Conservation (phyloP, 2,329 filamentous ascomycete species). For the Madurella mycetomatis region DNA sequence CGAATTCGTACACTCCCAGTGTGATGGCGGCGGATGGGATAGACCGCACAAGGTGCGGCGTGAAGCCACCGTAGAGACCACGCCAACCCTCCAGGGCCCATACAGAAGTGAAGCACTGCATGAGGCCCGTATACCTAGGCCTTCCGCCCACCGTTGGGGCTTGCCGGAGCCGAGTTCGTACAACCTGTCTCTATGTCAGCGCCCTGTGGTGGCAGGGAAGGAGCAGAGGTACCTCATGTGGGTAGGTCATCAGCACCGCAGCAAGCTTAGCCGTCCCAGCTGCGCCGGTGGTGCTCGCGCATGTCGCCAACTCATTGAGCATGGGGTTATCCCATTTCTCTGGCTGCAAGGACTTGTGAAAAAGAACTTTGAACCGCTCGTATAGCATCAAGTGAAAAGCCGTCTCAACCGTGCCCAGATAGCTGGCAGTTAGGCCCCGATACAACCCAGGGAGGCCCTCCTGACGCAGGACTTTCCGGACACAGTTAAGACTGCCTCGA, state of each 20-base stretch:
- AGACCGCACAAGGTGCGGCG: background rate
- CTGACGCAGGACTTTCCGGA: background rate
- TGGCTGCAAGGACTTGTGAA: background rate
- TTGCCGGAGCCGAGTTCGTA: background rate
- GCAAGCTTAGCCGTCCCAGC: background rate
- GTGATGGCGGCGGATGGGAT: background rate
- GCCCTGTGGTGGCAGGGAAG: background rate
- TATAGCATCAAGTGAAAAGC: background rate
- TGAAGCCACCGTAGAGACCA: background rate
- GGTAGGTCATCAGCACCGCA: background rate
- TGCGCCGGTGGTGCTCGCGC: background rate
- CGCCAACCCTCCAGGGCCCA: background rate
- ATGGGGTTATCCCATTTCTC: background rate
- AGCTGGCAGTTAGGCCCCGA: background rate
- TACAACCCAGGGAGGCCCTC: conserved; percentile 1
- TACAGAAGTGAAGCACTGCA: background rate
- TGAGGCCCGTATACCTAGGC: background rate
- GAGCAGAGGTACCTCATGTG: background rate
- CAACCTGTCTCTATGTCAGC: background rate
- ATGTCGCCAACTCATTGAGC: background rate
- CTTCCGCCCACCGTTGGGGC: background rate
- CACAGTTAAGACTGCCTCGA: conserved; percentile 1
- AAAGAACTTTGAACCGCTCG: background rate
- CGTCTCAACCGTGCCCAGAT: background rate
- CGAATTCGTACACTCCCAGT: background rate